phyloP scores from a whole-genome alignment of 495 filamentous ascomycete species.

The Xeromyces bisporus region DNA sequence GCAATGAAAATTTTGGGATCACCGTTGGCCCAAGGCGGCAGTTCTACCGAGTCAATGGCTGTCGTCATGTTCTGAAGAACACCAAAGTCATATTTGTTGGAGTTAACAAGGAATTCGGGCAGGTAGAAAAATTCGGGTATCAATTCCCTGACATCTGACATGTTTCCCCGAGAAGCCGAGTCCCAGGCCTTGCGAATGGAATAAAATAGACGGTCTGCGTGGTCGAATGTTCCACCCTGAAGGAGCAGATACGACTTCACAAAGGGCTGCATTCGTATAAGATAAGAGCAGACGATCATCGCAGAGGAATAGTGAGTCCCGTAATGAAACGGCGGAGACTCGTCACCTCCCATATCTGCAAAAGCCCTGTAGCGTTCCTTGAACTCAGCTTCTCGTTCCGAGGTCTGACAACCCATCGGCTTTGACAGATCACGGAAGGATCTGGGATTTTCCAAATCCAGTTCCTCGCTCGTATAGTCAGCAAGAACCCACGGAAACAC shows the following conservation, averaged over 20 bases:
- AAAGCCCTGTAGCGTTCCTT: constrained; percentile 70
- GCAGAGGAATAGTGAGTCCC: constrained; percentile 97
- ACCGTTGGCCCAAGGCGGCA: constrained; percentile 94
- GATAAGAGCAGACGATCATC: constrained; percentile 94
- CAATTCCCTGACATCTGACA: constrained; percentile 83
- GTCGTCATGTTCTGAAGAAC: constrained; percentile 61
- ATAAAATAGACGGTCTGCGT: constrained; percentile 87
- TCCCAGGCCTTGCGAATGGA: constrained; percentile 83
- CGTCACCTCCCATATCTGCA: constrained; percentile 75
- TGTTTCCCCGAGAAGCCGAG: constrained; percentile 77
- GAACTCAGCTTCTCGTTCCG: constrained; percentile 56
- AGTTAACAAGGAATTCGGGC: constrained; percentile 80
- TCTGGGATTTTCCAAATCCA: constrained; percentile 67
- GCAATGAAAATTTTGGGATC: constrained; percentile 91
- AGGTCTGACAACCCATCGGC: constrained; percentile 89
- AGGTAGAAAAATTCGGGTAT: constrained; percentile 96
- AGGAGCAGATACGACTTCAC: constrained; percentile 94
- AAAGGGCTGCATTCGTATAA: constrained; percentile 90
- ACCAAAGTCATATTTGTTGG: constrained; percentile 89
- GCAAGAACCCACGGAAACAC: constrained; percentile 96
- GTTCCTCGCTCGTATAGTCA: constrained; percentile 90
- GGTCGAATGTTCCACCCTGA: constrained; percentile 91
- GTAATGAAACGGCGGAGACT: constrained; percentile 77
- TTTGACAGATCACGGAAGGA: constrained; percentile 85
- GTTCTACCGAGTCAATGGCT: constrained; percentile 61